These are phyloP conservation scores for Notholithocarpus densiflorus DNA, from an alignment of 306 rosid genomes.

Conservation along the genomic window DNA sequence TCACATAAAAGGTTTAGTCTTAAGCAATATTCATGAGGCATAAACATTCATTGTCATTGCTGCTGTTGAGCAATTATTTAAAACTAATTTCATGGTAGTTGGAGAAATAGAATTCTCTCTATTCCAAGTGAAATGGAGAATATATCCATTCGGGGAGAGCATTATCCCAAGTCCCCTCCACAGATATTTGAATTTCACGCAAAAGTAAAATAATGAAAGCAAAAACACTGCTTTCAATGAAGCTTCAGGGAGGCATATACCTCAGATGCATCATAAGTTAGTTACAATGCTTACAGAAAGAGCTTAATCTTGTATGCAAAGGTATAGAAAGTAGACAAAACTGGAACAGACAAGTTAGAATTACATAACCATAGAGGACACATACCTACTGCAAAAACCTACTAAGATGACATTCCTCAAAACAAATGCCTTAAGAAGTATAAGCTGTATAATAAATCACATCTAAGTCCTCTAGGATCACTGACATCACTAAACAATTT, in stretches of 20 bases:
- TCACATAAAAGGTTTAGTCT: not conserved
- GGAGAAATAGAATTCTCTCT: not conserved
- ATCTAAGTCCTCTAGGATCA: conserved; percentile 22
- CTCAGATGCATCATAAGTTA: conserved; percentile 20
- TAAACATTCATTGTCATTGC: not conserved
- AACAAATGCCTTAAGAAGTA: conserved; percentile 26
- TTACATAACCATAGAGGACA: conserved; percentile 29
- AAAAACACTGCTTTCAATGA: not conserved
- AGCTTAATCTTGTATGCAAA: conserved; percentile 25
- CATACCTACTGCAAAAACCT: conserved; percentile 35
- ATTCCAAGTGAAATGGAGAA: not conserved
- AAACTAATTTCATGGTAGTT: not conserved
- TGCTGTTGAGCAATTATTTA: not conserved
- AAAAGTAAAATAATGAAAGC: not conserved
- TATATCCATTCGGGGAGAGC: no score
- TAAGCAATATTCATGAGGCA: not conserved
- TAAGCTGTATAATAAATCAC: conserved; percentile 37
- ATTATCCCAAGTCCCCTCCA: no score
- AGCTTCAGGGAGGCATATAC: not conserved
- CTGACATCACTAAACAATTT: conserved; percentile 14
- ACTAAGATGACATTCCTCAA: conserved; percentile 30
- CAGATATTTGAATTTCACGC: not conserved
- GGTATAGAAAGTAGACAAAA: conserved; percentile 27
- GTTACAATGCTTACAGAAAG: conserved; percentile 17
- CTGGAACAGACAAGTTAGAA: conserved; percentile 20